Evolutionary conservation across 1,284 basidiomycete species (phyloP), one percentile per base, ranked within the genome.

Genomic region (Puccinia brachypodii): DNA sequence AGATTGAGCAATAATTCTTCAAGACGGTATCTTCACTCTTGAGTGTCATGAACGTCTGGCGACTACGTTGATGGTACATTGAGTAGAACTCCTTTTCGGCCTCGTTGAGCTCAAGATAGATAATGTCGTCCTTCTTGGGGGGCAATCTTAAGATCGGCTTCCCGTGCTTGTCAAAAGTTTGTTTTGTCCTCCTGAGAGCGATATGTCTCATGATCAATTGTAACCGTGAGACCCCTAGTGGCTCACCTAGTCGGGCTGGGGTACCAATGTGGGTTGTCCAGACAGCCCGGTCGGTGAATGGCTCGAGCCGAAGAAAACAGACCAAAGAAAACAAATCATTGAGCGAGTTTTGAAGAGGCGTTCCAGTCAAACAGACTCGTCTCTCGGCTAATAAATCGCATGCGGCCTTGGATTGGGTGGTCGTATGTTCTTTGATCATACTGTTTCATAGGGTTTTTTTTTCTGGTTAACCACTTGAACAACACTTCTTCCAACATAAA

Each of bases 201-300:
- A 98, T 93, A 86, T 94, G 94, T 85, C 94, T 93, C 96, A 99
- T 98, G 87, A 99, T 92, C 58, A 93, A 94, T 87, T 98, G 96
- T 28, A 99, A 89, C n/a, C 96, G 92, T 1, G 92, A 93, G 38
- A 98, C 90, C 78, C 96, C 96, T 56, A 97, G 88, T 7, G 72
- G 72, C 28, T 74, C 95, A 13, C 93, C 94, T 83, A 91, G 92
- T 86, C 97, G 96, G 85, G 96, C 94, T 0, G 94, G 95, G 0
- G 91, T 91, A 71, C 94, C 94, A 84, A 99, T 95, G 87, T 90
- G 95, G 85, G 95, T 92, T 76, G 92, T 96, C 95, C 97, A 99
- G 11, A 92, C 88, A 68, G 91, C 91, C 87, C 96, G 96, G 87
- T 98, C 95, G 84, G 96, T 93, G 84, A 99, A 93, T 0, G 97